Conservation (phyloP, 257 asterid genomes). For the Lycium barbarum region DNA sequence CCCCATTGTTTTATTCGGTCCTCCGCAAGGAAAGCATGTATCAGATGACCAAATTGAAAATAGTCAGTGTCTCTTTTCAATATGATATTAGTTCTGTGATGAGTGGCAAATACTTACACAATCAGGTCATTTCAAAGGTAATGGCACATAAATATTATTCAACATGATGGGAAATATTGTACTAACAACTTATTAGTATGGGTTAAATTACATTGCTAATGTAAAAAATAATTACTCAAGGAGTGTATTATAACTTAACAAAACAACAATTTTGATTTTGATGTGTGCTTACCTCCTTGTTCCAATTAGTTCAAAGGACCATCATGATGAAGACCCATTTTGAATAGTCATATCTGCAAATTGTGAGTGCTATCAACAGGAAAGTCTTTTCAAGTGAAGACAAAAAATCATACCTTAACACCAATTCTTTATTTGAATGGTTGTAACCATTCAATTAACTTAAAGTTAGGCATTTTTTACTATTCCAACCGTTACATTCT, state of each 20-base stretch:
- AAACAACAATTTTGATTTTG: background rate
- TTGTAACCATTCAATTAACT: no score
- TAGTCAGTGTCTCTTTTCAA: background rate
- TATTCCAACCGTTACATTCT: no score
- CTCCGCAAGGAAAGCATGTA: slow-evolving; percentile 53
- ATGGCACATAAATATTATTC: no score
- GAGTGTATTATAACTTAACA: background rate
- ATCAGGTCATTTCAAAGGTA: no score
- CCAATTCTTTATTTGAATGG: slow-evolving; percentile 35
- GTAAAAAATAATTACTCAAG: no score
- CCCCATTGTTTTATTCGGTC: slow-evolving; percentile 60
- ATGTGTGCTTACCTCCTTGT: slow-evolving; percentile 42
- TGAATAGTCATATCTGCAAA: slow-evolving; percentile 39
- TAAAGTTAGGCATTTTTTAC: no score
- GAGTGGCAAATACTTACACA: background rate
- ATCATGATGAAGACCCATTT: slow-evolving; percentile 40
- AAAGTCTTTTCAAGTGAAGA: no score
- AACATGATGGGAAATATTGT: no score
- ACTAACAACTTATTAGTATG: no score
- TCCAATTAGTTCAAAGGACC: slow-evolving; percentile 44
- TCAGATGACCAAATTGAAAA: background rate
- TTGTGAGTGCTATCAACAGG: no score
- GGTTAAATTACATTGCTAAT: no score
- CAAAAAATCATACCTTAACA: slow-evolving; percentile 32
- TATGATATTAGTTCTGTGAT: background rate